Percentiles rank a stretch among this genome's conserved stretches.
phyloP scores from a whole-genome alignment of 768 basidiomycete genomes.

The Chalciporus piperatus region DNA sequence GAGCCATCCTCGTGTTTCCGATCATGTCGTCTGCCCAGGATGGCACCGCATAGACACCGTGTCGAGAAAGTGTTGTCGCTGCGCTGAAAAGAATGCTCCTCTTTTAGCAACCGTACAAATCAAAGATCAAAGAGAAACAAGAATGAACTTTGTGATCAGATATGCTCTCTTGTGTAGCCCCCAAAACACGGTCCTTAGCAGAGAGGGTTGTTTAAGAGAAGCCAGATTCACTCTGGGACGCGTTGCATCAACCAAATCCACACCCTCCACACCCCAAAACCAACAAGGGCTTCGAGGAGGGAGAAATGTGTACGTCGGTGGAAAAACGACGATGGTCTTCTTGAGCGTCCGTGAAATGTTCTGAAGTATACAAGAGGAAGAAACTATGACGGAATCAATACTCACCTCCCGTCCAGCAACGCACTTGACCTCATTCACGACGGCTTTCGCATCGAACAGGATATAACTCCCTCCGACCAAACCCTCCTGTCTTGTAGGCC shows the following conservation, averaged over 20 bases:
- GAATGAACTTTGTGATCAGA: slow-evolving; percentile 15
- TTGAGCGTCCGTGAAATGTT: slow-evolving; percentile 62
- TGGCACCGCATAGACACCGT: slow-evolving; percentile 81
- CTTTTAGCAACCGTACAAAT: slow-evolving; percentile 20
- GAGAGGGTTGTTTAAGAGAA: slow-evolving; percentile 87
- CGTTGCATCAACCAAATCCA: slow-evolving; percentile 85
- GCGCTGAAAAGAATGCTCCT: slow-evolving; percentile 35
- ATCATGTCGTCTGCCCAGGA: slow-evolving; percentile 69
- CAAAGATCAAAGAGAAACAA: slow-evolving; percentile 1
- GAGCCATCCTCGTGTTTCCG: slow-evolving; percentile 34
- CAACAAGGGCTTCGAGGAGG: slow-evolving; percentile 54
- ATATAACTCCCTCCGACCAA: slow-evolving; percentile 91
- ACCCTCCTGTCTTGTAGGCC: slow-evolving; percentile 69
- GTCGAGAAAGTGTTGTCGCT: slow-evolving; percentile 63
- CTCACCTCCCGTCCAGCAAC: slow-evolving; percentile 45
- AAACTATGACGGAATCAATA: slow-evolving; percentile 19
- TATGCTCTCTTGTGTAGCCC: slow-evolving; percentile 93
- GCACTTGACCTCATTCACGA: slow-evolving; percentile 38
- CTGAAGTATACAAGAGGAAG: neutral
- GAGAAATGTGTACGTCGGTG: slow-evolving; percentile 48
- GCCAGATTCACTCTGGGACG: slow-evolving; percentile 69
- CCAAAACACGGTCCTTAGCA: slow-evolving; percentile 63
- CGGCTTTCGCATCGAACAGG: slow-evolving; percentile 62
- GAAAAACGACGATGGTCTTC: slow-evolving; percentile 85
- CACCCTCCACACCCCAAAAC: slow-evolving; percentile 38